Percentiles rank a stretch among this genome's conserved stretches.
Evolutionary conservation across 139 green algal genomes (phyloP).

Genomic region (Ulvella scutata): DNA sequence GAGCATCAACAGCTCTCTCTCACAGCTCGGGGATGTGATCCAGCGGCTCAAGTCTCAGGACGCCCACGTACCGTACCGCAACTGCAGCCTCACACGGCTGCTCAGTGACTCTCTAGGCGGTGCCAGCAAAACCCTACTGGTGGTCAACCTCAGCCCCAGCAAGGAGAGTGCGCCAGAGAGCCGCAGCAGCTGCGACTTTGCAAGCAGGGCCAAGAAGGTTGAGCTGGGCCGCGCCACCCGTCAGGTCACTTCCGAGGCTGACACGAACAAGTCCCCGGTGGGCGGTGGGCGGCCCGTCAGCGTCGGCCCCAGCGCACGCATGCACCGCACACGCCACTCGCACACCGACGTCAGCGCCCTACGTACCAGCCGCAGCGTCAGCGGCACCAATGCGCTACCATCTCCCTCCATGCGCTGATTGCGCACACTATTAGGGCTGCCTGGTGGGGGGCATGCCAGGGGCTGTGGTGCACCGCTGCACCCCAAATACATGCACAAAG

Average conservation of each 20-base stretch:
- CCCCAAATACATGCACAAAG: too few relatives aligned
- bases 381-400: background rate
- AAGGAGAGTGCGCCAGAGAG: constrained; percentile 34
- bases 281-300: background rate
- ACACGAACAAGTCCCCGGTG: constrained; percentile 1
- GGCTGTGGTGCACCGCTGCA: too few relatives aligned
- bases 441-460: too few relatives aligned
- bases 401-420: too few relatives aligned
- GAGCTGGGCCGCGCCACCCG: constrained; percentile 16
- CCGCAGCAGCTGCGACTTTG: constrained; percentile 48
- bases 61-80: constrained; percentile 44
- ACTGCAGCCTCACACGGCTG: constrained; percentile 41
- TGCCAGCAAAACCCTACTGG: constrained; percentile 20
- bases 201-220: constrained; percentile 35
- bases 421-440: too few relatives aligned
- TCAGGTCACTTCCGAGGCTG: background rate
- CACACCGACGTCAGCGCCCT: too few relatives aligned
- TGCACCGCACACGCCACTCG: background rate
- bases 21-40: constrained; percentile 49
- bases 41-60: constrained; percentile 42
- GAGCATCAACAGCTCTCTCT: constrained; percentile 63
- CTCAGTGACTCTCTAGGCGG: constrained; percentile 42
- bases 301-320: background rate
- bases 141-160: constrained; percentile 24
- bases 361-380: background rate